Base-by-base conservation (phyloP, 2,329 filamentous ascomycete genomes). In the Bipolaris cookei region DNA sequence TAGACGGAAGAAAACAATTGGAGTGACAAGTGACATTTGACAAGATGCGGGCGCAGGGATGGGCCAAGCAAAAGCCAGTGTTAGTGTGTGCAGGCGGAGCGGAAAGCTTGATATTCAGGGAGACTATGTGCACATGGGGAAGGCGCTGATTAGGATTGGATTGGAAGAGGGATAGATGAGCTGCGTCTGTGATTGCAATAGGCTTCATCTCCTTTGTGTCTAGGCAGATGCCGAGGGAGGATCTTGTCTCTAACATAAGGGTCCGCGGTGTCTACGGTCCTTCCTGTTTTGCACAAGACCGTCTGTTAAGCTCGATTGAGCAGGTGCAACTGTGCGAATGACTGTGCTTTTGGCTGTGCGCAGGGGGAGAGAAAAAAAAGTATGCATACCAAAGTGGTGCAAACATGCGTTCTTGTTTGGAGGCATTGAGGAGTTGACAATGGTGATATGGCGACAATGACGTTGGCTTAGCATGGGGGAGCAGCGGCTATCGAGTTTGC, bases 231-330 rank as follows among this genome's bases (percentile, higher is more conserved):
- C 25, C 43, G 16, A 18, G 44, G 14, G 32, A 20, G 13, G 23
- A 21, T 35, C 18, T n/a, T 18, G 28, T 6, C 10, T 43, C n/a
- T 11, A 16, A 44, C 6, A n/a, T 16, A 4, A 32, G 32, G 44
- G 14, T 23, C 20, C 30, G 20, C 44, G 44, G 32, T 14, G 14
- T 20, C 14, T n/a, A 37, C 25, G 46, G 41, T 53, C 48, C 57
- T 57, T 57, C 54, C 54, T 56, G 35, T 56, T 56, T 53, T 0
- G 54, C 54, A 57, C 54, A 53, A 56, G 48, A 46, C 28, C 43
- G 10, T 25, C 30, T 37, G 35, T 42, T 58, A 58, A 35, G 14
- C 54, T 52, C 42, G 21, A 57, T 54, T 20, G 32, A 60, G 58
- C 54, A 60, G 58, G 58, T 60, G 54, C 57, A 23, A 45, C 41